Evolutionary conservation across 768 basidiomycete species (phyloP), one percentile per base, ranked within the genome.

Genomic region (Lepiota venenata): DNA sequence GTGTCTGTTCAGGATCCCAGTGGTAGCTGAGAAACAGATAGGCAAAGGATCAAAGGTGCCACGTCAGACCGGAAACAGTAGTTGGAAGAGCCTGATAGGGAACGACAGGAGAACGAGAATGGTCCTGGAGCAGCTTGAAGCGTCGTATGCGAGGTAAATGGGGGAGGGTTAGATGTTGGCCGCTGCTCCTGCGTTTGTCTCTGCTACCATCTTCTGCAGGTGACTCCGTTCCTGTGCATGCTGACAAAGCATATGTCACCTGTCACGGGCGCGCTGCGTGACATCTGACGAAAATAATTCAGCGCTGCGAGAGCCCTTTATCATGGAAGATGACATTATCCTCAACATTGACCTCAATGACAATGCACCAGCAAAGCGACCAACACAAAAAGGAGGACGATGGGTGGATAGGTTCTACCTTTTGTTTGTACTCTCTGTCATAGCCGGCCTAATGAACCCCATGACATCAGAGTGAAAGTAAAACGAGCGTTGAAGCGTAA

Each of bases 311-410:
- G 32, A 27, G 27, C n/a, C 29, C 8, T 38, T 35, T n/a, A 29
- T 44, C 52, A 86, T 87, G 85, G 87, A 89, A 70, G 85, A 88
- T 68, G 87, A 75, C 47, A 76, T 93, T 46, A 78, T 92, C 35
- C 78, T 93, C 56, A 91, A 93, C 65, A 75, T 93, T 56, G 79
- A 79, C 20, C 64, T 69, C 1, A 75, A 80, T 49, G 61, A 69
- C 46, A 52, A 63, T 12, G 53, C 56, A 20, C 5, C 61, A 35
- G 59, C 69, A 16, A 71, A 57, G 18, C 72, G 71, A 50, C 40
- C 55, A 3, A 46, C 42, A 0, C 79, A 77, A 56, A 87, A 84
- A 62, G 82, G 83, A 20, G 85, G 86, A 11, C 74, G 85, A 69
- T 89, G 88, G 87, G 88, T 84, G 11, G 87, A 90, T 65, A 80